Percentiles rank a stretch among this genome's conserved stretches.
These are phyloP conservation scores for Cairneyella variabilis DNA, from an alignment of 495 filamentous ascomycete genomes.

Conservation along the genomic window DNA sequence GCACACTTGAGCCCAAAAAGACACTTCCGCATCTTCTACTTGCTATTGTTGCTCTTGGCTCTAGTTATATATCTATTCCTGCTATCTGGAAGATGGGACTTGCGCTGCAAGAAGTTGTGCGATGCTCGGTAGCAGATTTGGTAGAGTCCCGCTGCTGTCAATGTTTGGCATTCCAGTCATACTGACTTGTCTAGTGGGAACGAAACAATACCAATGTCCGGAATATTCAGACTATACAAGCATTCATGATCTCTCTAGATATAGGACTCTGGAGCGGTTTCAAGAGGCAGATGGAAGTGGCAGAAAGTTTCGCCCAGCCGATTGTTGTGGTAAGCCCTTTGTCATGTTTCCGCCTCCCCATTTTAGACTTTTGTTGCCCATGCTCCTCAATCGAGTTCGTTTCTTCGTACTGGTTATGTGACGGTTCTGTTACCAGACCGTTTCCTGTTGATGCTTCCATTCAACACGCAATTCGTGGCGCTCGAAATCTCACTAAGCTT, in stretches of 20 bases:
- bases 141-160: neutral
- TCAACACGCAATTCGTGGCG: too few relatives aligned
- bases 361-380: neutral
- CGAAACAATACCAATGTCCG: slow-evolving; percentile 53
- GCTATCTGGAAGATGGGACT: slow-evolving; percentile 60
- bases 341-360: neutral
- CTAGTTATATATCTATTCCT: slow-evolving; percentile 47
- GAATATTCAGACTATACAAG: slow-evolving; percentile 25
- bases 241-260: neutral
- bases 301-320: slow-evolving; percentile 2
- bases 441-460: too few relatives aligned
- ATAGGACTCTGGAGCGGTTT: neutral
- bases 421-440: too few relatives aligned
- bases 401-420: too few relatives aligned
- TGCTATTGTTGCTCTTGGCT: slow-evolving; percentile 50
- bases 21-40: slow-evolving; percentile 54
- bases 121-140: slow-evolving; percentile 39
- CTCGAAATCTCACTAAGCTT: too few relatives aligned
- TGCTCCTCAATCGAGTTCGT: neutral
- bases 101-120: slow-evolving; percentile 57
- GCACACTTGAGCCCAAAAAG: slow-evolving; percentile 47
- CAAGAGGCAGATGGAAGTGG: slow-evolving; percentile 1
- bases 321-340: neutral
- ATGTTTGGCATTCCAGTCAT: too few relatives aligned
- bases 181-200: slow-evolving; percentile 52